Base-by-base conservation (phyloP, 139 green algal species). In the Picochlorum sp. region DNA sequence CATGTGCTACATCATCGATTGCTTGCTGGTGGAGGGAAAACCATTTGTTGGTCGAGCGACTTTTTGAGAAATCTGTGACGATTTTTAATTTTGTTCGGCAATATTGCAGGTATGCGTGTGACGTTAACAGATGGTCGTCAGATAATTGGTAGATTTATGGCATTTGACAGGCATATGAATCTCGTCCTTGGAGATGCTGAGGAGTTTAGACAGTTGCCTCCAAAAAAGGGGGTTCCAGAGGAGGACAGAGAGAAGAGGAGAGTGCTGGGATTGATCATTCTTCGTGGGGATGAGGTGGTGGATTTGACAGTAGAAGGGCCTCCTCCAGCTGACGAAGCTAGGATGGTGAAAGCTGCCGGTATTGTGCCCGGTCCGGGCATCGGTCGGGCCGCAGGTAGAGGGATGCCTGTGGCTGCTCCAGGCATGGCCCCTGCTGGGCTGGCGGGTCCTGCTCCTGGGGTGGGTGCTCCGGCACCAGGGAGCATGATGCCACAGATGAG, bases 91-190 rank as follows among this genome's bases (percentile, higher is more conserved):
- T 39, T 18, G 45, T 25, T 36, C n/a, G 24, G 7, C 9, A 7
- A 26, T 14, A 12, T 20, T 61, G 63, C 79, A 95, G 87, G 87
- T 8, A 93, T 96, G 85, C 70, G 88, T 3, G 79, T 94, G 0
- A 93, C 85, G 6, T 57, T 96, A 14, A 65, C 74, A 31, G 87
- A 96, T 68, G 74, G 72, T 25, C 65, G 88, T n/a, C 85, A 97
- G 60, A 89, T 99, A 32, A 79, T 96, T 37, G 93, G 86, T 59
- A 85, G 93, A 61, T 98, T 99, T 68, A 95, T 98, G 88, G 93
- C 93, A 0, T 99, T 96, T 63, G 93, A 99, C 61, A 78, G 87
- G 24, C 93, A 99, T 67, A 91, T 99, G 85, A 99, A 99, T 67
- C 68, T 99, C 26, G 93, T 98, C 33, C 69, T 99, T 40, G 93